Evolutionary conservation across 176 grass and related monocot species (phyloP), one percentile per base, ranked within the genome.

Genomic region (Tuctoria greenei): DNA sequence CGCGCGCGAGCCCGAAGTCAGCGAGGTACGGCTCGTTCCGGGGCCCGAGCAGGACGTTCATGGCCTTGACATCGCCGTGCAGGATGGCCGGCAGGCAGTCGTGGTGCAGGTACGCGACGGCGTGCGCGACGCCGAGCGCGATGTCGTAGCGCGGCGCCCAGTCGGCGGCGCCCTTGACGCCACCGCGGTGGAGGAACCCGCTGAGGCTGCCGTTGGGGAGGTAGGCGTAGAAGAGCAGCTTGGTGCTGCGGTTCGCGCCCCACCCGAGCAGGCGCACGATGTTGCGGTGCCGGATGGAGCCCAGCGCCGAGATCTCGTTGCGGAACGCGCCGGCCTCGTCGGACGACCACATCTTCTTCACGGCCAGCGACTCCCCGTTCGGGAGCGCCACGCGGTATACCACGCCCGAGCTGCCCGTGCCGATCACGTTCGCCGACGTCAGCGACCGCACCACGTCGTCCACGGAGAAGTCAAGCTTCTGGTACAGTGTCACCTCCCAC

Each of bases 341-440:
- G 13, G 86, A 72, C n/a, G 95, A 93, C 95, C 95, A 98, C 91
- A 98, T 92, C 84, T 93, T 98, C 83, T 98, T 98, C 41, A 98
- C 91, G 4, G 95, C 95, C 1, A 98, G 43, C 3, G 79, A 50
- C n/a, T 89, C 84, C 16, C 95, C 95, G 57, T 21, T 68, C 0
- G 88, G 86, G 4, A 92, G 85, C 4, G 23, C 74, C 41, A 94
- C 86, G 7, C 88, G 88, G 91, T 93, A 98, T 34, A 98, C 95
- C 28, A 97, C 95, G 21, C 91, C 91, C 5, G 95, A 98, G 81
- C 95, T 94, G 1, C 95, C 95, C 0, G 91, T 93, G 1, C 95
- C 95, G 61, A 98, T 88, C 78, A 93, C 95, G 68, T 98, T 98
- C 28, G 86, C 89, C 26, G 95, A 91, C 43, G 86, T 90, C 58